Evolutionary conservation across 73 alveolate genomes (phyloP).

Genomic region (Paramecium primaurelia): DNA sequence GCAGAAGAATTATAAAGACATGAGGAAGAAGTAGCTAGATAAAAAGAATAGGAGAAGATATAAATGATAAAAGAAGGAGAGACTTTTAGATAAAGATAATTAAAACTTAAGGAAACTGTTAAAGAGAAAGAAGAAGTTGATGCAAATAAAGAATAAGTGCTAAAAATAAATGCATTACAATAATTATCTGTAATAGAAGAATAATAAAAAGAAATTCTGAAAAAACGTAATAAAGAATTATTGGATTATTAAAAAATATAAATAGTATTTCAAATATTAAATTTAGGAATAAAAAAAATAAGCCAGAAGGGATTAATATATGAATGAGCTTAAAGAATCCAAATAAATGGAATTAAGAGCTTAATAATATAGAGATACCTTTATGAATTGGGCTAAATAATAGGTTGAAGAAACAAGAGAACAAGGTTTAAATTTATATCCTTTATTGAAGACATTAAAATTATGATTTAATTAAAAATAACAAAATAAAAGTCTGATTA

Average conservation of each 20-base stretch:
- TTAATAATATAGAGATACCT: background rate
- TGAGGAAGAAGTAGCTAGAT: background rate
- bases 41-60: background rate
- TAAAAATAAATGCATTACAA: background rate
- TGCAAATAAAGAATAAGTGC: background rate
- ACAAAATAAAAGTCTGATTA: background rate
- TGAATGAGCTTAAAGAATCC: background rate
- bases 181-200: background rate
- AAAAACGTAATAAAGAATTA: background rate
- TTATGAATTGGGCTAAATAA: background rate
- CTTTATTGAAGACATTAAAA: background rate
- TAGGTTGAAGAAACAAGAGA: background rate
- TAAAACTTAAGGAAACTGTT: background rate
- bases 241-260: background rate
- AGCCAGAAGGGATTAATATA: background rate
- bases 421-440: background rate
- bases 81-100: background rate
- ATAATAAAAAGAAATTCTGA: background rate
- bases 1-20: background rate
- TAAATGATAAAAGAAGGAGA: background rate
- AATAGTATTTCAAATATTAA: background rate
- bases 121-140: background rate
- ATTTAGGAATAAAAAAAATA: background rate
- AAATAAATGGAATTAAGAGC: background rate
- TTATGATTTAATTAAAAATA: background rate